These are phyloP conservation scores for Alternaria atra DNA, from an alignment of 2,329 filamentous ascomycete species.

Conservation along the genomic window DNA sequence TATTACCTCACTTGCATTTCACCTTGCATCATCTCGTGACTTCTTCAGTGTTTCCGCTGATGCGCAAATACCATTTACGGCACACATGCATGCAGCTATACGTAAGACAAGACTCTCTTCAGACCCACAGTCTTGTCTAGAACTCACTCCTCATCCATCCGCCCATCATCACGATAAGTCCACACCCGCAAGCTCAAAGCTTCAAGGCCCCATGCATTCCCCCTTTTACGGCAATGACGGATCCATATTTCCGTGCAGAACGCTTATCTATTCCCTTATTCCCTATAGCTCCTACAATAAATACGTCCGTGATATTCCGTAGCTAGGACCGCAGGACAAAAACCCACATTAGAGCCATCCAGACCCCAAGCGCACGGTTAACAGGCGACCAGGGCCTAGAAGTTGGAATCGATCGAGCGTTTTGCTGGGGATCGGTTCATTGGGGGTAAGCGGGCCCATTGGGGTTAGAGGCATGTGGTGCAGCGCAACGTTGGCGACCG, in stretches of 20 bases:
- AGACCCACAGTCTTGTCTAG: conserved; percentile 15
- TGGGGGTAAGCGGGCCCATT: not conserved
- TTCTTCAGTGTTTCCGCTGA: not conserved
- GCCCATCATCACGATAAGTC: not conserved
- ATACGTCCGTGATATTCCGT: not conserved
- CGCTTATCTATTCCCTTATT: conserved; percentile 11
- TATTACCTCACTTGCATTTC: conserved; percentile 3
- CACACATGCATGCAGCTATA: conserved; percentile 1
- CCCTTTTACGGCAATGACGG: conserved; percentile 6
- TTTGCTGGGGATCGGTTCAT: conserved; percentile 20
- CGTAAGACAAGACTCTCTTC: conserved; percentile 10
- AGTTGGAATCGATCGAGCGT: conserved; percentile 17
- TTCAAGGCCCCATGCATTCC: not conserved
- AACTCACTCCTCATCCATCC: conserved; percentile 7
- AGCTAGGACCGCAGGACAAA: not conserved
- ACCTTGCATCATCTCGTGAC: not conserved
- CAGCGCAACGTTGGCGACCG: conserved; percentile 19
- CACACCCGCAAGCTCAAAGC: not conserved
- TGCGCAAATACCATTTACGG: not conserved
- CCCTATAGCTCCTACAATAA: not conserved
- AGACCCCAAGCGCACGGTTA: conserved; percentile 1
- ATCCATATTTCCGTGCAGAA: not conserved
- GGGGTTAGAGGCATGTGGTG: not conserved
- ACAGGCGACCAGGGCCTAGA: not conserved
- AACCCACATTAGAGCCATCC: not conserved